Base-by-base conservation (phyloP, 140 eudicot genomes). In the Ambrosia hybrid region DNA sequence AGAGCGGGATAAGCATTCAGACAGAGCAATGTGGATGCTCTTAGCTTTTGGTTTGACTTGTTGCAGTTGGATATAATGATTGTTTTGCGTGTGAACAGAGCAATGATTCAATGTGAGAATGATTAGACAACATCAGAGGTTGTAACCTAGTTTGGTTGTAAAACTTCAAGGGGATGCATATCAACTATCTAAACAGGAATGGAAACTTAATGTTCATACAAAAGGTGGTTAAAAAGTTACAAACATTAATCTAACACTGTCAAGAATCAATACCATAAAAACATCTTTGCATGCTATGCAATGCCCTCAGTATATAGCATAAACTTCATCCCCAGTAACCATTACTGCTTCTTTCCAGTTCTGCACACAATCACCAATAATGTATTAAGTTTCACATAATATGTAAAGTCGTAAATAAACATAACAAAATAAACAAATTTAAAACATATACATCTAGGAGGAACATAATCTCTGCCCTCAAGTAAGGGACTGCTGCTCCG, bases 381-480 rank as follows among this genome's bases (percentile, higher is more conserved):
- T 13, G 13, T 72, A 37, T 51, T 11, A 64, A 53, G 16, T 10
- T 65, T 45, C 5, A 60, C 82, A 48, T 16, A 14, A 30, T 15
- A 33, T 0, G 2, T 58, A 5, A 8, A 41, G 45, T 4, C 0
- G 9, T 41, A 41, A 41, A 41, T 41, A 41, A 69, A 46, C 33
- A 26, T 12, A 67, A 5, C 13, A 57, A 59, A 49, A 57, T 13
- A 12, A 13, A 39, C 72, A 48, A 65, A 58, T 41, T 41, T 41
- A 41, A 5, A 8, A 61, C 43, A 3, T 57, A 41, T 87, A 93
- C 99, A 97, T 93, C 94, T 49, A 93, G 51, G 21, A 90, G 77
- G 51, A 74, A 48, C 76, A 77, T 84, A 14, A 93, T 82, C 82
- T 93, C 99, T 17, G 85, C 79, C 57, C 83, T 81, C 14, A 86